phyloP scores from a whole-genome alignment of 2,329 filamentous ascomycete genomes.

The Curvularia lunata region DNA sequence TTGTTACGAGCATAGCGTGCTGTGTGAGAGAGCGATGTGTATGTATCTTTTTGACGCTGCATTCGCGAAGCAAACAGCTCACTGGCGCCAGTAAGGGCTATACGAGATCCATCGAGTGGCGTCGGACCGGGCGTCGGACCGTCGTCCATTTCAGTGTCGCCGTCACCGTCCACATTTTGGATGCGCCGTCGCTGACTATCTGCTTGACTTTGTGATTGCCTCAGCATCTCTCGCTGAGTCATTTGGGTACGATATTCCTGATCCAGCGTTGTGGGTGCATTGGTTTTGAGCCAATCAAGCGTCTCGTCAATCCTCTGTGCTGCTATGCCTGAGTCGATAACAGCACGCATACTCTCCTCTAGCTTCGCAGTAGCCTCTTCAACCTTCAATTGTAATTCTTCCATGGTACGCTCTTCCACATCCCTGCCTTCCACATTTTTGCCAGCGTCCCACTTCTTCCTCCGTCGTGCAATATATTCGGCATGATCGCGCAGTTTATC shows the following conservation, averaged over 20 bases:
- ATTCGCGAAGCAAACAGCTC: constrained; percentile 49
- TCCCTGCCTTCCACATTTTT: constrained; percentile 47
- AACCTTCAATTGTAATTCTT: constrained; percentile 54
- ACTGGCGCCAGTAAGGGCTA: constrained; percentile 43
- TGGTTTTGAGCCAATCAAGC: constrained; percentile 51
- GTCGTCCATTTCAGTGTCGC: constrained; percentile 42
- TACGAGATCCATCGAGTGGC: constrained; percentile 43
- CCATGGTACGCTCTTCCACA: constrained; percentile 49
- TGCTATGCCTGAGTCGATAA: constrained; percentile 63
- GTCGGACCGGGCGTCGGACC: constrained; percentile 48
- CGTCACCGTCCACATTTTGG: constrained; percentile 22
- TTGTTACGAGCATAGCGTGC: constrained; percentile 65
- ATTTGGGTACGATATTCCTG: constrained; percentile 44
- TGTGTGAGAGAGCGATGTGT: constrained; percentile 47
- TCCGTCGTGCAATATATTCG: constrained; percentile 46
- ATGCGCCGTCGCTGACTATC: constrained; percentile 27
- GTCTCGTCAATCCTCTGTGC: constrained; percentile 54
- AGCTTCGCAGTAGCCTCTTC: constrained; percentile 60
- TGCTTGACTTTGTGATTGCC: constrained; percentile 36
- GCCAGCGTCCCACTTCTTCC: constrained; percentile 45
- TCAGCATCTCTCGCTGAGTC: constrained; percentile 47
- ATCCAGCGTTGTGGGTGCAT: constrained; percentile 41
- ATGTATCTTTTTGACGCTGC: constrained; percentile 53
- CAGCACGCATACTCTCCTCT: constrained; percentile 63
- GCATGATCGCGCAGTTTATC: constrained; percentile 56